phyloP scores from a whole-genome alignment of 345 rosid genomes.

The Sonneratia caseolaris region DNA sequence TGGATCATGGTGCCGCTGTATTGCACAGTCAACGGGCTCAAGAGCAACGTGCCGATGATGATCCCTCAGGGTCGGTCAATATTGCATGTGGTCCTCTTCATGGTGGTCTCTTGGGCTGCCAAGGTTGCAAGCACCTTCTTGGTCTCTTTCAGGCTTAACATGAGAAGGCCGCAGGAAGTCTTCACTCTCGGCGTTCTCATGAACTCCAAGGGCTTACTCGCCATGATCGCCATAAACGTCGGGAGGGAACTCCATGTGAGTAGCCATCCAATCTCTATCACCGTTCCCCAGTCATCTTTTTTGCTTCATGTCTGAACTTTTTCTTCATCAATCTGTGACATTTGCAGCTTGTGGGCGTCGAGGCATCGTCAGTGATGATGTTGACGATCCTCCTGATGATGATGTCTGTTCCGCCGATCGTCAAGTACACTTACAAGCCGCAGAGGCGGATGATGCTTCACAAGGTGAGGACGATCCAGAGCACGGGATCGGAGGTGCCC shows the following conservation, averaged over 20 bases:
- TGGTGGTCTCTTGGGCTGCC: slow-evolving; percentile 14
- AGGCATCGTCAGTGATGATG: slow-evolving; percentile 30
- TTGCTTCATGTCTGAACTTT: too few species aligned
- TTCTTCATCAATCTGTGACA: slow-evolving; percentile 1
- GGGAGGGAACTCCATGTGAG: slow-evolving; percentile 39
- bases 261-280: not conserved
- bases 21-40: slow-evolving; percentile 24
- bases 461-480: slow-evolving; percentile 32
- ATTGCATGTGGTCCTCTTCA: slow-evolving; percentile 1
- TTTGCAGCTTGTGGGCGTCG: slow-evolving; percentile 29
- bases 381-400: slow-evolving; percentile 30
- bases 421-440: slow-evolving; percentile 18
- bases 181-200: slow-evolving; percentile 41
- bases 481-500: slow-evolving; percentile 21
- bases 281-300: too few species aligned
- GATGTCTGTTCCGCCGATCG: slow-evolving; percentile 28
- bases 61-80: not conserved
- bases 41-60: not conserved
- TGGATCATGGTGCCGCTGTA: slow-evolving; percentile 34
- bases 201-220: slow-evolving; percentile 62
- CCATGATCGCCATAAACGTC: slow-evolving; percentile 34
- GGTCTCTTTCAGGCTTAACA: slow-evolving; percentile 16
- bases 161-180: slow-evolving; percentile 26
- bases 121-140: slow-evolving; percentile 34
- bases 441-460: slow-evolving; percentile 16